Conservation (phyloP, 345 rosid species). For the Clausena lansium region DNA sequence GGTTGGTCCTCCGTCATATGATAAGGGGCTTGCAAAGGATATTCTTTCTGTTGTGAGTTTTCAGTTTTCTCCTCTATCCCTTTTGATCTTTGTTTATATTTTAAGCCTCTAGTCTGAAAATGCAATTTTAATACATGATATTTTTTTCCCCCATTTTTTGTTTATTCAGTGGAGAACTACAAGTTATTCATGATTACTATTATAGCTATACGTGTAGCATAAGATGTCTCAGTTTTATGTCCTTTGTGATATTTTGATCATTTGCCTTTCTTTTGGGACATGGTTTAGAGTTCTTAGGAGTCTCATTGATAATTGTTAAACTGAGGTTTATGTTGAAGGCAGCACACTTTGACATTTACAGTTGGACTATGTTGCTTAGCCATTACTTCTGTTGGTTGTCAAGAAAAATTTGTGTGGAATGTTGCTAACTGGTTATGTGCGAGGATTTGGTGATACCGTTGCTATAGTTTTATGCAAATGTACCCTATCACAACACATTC, state of each 20-base stretch:
- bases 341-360: neutral
- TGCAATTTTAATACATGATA: neutral
- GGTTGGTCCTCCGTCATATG: constrained; percentile 85
- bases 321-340: neutral
- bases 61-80: constrained; percentile 2
- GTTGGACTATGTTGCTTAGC: neutral
- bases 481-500: neutral
- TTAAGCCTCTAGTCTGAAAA: constrained; percentile 9
- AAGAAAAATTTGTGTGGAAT: neutral
- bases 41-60: constrained; percentile 75
- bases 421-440: neutral
- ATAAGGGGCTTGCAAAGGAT: constrained; percentile 80
- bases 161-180: neutral
- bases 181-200: neutral
- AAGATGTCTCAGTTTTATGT: neutral
- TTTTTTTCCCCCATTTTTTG: neutral
- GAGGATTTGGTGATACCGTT: neutral
- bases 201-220: neutral
- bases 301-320: neutral
- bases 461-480: neutral
- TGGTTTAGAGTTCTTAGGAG: neutral
- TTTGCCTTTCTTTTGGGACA: neutral
- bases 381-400: neutral
- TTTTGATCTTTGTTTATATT: neutral
- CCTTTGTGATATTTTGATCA: neutral